Evolutionary conservation across 2,329 filamentous ascomycete genomes (phyloP).

Genomic region (Pleoardoris graminearum): DNA sequence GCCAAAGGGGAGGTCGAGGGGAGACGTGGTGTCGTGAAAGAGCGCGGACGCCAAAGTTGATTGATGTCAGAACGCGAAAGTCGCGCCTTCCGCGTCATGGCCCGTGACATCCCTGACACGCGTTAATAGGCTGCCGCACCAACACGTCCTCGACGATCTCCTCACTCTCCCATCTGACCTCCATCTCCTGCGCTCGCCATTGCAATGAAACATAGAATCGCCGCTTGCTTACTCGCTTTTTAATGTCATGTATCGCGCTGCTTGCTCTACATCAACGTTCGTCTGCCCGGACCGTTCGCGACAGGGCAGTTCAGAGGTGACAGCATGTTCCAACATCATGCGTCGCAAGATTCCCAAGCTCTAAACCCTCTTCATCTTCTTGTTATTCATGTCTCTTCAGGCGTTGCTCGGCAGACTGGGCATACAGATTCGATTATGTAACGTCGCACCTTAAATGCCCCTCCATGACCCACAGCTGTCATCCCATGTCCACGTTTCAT

Average conservation of each 20-base stretch:
- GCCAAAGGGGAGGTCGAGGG: background rate
- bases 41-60: conserved; percentile 23
- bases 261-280: too few species aligned
- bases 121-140: conserved; percentile 5
- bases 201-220: too few species aligned
- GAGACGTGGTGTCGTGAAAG: conserved; percentile 4
- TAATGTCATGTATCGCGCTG: too few species aligned
- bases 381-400: too few species aligned
- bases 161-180: background rate
- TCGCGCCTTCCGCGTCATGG: conserved; percentile 35
- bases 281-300: too few species aligned
- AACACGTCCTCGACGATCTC: background rate
- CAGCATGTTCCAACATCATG: too few species aligned
- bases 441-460: background rate
- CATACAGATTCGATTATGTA: background rate
- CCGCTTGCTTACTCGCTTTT: too few species aligned
- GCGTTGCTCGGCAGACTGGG: background rate
- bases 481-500: background rate
- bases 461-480: conserved; percentile 1
- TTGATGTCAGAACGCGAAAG: conserved; percentile 34
- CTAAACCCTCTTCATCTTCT: too few species aligned
- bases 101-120: conserved; percentile 27
- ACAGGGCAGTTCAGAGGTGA: too few species aligned
- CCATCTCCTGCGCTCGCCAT: background rate
- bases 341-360: too few species aligned